Conservation (phyloP, 768 basidiomycete species). For the Boletellus ananas region DNA sequence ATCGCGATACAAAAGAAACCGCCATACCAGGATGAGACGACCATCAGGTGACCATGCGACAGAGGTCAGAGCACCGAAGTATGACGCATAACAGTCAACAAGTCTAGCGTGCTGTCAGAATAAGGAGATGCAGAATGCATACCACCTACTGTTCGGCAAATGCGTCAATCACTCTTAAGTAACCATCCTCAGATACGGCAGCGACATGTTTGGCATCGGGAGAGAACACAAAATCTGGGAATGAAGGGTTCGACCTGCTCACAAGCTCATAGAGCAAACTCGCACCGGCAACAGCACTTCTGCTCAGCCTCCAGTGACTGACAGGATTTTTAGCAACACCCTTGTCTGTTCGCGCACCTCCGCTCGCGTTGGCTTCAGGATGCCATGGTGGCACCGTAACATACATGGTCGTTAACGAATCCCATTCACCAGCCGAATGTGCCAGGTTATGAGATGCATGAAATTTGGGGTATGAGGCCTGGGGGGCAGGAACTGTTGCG, state of each 20-base stretch:
- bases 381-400: constrained; percentile 88
- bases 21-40: constrained; percentile 75
- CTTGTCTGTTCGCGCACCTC: constrained; percentile 49
- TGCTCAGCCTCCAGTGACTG: constrained; percentile 82
- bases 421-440: constrained; percentile 53
- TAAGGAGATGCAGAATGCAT: neutral
- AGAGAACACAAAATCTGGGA: constrained; percentile 83
- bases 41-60: constrained; percentile 96
- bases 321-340: constrained; percentile 81
- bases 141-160: constrained; percentile 72
- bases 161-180: constrained; percentile 85
- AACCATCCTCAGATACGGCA: constrained; percentile 89
- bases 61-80: constrained; percentile 88
- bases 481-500: constrained; percentile 48
- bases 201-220: constrained; percentile 91
- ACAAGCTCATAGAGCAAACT: constrained; percentile 1
- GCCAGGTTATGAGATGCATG: constrained; percentile 24
- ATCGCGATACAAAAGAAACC: neutral
- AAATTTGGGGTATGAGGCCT: constrained; percentile 23
- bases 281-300: constrained; percentile 69
- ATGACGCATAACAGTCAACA: constrained; percentile 91
- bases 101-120: constrained; percentile 46
- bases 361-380: constrained; percentile 42
- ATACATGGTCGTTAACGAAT: constrained; percentile 69
- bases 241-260: constrained; percentile 1